Percentiles rank a stretch among this genome's conserved stretches.
phyloP scores from a whole-genome alignment of 805 yeast species.

The Myxozyma udenii region DNA sequence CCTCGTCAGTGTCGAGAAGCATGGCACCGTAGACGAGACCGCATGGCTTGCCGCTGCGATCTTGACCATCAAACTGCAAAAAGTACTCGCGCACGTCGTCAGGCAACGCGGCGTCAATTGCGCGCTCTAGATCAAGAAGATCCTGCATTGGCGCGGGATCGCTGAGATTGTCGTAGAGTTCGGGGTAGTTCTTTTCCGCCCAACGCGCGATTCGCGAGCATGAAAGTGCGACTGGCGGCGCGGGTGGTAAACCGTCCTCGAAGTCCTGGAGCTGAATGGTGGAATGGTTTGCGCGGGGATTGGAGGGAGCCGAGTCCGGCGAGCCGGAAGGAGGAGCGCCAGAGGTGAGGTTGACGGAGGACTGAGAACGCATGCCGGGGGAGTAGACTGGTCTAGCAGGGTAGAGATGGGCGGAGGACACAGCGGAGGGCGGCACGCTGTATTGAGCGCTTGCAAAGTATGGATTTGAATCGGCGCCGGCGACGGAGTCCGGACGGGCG shows the following conservation, averaged over 20 bases:
- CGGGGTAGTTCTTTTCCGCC: constrained; percentile 76
- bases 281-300: constrained; percentile 3
- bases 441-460: constrained; percentile 6
- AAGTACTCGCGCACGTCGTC: constrained; percentile 75
- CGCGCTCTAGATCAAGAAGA: constrained; percentile 76
- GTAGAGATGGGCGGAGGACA: constrained; percentile 12
- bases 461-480: constrained; percentile 8
- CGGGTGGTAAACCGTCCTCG: constrained; percentile 57
- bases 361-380: constrained; percentile 28
- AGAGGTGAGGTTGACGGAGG: constrained; percentile 16
- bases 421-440: constrained; percentile 2
- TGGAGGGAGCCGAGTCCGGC: neutral
- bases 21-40: constrained; percentile 80
- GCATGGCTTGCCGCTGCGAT: constrained; percentile 65
- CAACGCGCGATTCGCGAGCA: constrained; percentile 89
- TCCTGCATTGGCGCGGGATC: constrained; percentile 79
- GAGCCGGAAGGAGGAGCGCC: constrained; percentile 4
- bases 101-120: constrained; percentile 71
- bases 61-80: constrained; percentile 88
- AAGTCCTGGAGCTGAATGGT: constrained; percentile 41
- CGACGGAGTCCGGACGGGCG: neutral
- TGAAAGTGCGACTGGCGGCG: constrained; percentile 65
- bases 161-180: constrained; percentile 71
- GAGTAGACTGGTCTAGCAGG: constrained; percentile 19
- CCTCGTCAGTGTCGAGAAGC: constrained; percentile 74